phyloP scores from a whole-genome alignment of 2,329 filamentous ascomycete species.

The Xylariaceae sp. region DNA sequence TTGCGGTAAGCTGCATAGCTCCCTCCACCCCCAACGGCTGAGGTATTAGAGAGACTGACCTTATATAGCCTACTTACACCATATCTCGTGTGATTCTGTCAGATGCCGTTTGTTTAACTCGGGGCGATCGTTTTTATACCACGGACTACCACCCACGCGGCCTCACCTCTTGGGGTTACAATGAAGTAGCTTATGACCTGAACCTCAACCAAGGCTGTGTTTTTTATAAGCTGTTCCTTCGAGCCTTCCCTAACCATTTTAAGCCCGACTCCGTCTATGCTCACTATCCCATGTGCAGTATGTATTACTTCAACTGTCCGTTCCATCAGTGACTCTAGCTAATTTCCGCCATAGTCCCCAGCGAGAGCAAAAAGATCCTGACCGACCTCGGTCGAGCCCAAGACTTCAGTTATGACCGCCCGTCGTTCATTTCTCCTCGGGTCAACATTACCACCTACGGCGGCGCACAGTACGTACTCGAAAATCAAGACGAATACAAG shows the following conservation, averaged over 20 bases:
- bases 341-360: conserved; percentile 55
- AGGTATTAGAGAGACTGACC: conserved; percentile 2
- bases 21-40: no score
- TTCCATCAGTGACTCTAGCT: background rate
- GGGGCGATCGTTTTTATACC: conserved; percentile 79
- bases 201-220: conserved; percentile 79
- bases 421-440: conserved; percentile 51
- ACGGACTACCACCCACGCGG: conserved; percentile 73
- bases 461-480: conserved; percentile 63
- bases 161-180: conserved; percentile 83
- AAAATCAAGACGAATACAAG: conserved; percentile 63
- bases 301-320: conserved; percentile 10
- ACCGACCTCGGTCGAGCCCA: conserved; percentile 67
- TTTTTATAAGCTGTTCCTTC: conserved; percentile 81
- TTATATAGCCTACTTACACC: conserved; percentile 66
- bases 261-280: conserved; percentile 77
- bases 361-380: conserved; percentile 73
- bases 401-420: conserved; percentile 70
- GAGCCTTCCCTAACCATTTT: conserved; percentile 81
- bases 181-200: conserved; percentile 72
- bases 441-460: conserved; percentile 63
- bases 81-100: conserved; percentile 76
- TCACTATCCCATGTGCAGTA: conserved; percentile 67
- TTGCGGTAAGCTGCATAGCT: conserved; percentile 46
- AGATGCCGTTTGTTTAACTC: conserved; percentile 76